Evolutionary conservation across 2,329 filamentous ascomycete genomes (phyloP).

Genomic region (Escovopsis sp.): DNA sequence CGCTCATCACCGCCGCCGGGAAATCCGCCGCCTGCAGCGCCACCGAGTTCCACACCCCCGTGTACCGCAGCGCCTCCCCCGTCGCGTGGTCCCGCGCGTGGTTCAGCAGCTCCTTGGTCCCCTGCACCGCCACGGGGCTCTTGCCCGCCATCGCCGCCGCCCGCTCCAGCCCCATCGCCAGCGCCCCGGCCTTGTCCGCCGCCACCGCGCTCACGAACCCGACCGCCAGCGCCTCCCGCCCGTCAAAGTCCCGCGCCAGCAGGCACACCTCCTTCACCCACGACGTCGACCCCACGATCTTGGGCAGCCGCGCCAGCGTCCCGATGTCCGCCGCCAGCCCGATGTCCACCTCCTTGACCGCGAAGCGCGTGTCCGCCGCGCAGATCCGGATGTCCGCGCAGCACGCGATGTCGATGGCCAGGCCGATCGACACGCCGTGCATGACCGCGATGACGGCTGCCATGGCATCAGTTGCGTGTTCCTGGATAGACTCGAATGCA

Average conservation of each 20-base stretch:
- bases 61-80: constrained; percentile 68
- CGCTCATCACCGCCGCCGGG: constrained; percentile 55
- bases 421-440: constrained; percentile 62
- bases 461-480: neutral
- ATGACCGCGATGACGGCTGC: constrained; percentile 66
- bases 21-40: constrained; percentile 73
- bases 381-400: constrained; percentile 58
- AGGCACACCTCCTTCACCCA: constrained; percentile 72
- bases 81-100: constrained; percentile 65
- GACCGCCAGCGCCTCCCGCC: constrained; percentile 51
- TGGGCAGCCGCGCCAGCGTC: constrained; percentile 57
- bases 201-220: constrained; percentile 56
- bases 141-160: constrained; percentile 57
- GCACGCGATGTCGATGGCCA: constrained; percentile 60
- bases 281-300: constrained; percentile 51
- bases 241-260: constrained; percentile 52
- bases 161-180: constrained; percentile 46
- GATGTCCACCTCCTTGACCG: constrained; percentile 73
- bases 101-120: constrained; percentile 77
- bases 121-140: constrained; percentile 75
- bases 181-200: constrained; percentile 44
- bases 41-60: constrained; percentile 72
- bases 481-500: neutral
- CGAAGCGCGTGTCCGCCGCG: constrained; percentile 42
- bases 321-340: constrained; percentile 69